Base-by-base conservation (phyloP, 169 alveolate genomes). In the Cryptosporidium sp. region DNA sequence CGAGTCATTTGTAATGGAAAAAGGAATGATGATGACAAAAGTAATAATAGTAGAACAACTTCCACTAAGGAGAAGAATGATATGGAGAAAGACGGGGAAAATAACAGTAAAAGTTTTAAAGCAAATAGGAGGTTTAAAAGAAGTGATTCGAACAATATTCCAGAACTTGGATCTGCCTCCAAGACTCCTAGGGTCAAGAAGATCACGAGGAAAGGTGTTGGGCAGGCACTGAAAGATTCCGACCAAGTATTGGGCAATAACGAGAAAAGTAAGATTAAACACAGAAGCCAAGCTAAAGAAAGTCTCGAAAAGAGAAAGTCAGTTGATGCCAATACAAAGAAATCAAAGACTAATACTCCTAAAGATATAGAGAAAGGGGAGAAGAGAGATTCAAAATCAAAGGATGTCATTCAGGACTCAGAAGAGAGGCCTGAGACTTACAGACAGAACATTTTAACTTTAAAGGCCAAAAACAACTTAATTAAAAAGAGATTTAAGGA, bases 401-500 rank as follows among this genome's bases (percentile, higher is more conserved):
- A 23, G 55, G n/a, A 12, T 31, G 39, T 0, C 5, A 1, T 6
- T 6, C 7, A 55, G 21, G n/a, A 52, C 21, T 51, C 31, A 16
- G 43, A 29, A 51, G 86, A 73, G 29, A 31, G 21, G 16, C 37
- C 48, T 48, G 41, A 52, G 6, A 37, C 69, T 51, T 73, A 35
- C 55, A 73, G 55, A 39, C 68, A 50, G 59, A 55, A 59, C 6
- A 73, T 73, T 50, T 33, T 59, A 7, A 52, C 70, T 31, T 52
- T 80, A 18, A 80, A 80, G 33, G 39, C 59, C 4, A 80, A 65
- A 59, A 65, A 80, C n/a, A 59, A 41, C 4, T n/a, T 80, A 21
- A 59, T 80, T 41, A 61, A 80, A 52, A 80, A 80, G 31, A 61
- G 65, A 65, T 62, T 59, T 39, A 80, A 62, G 45, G 89, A 80